Base-by-base conservation (phyloP, 768 basidiomycete species). In the Neoboletus subvelutipes region DNA sequence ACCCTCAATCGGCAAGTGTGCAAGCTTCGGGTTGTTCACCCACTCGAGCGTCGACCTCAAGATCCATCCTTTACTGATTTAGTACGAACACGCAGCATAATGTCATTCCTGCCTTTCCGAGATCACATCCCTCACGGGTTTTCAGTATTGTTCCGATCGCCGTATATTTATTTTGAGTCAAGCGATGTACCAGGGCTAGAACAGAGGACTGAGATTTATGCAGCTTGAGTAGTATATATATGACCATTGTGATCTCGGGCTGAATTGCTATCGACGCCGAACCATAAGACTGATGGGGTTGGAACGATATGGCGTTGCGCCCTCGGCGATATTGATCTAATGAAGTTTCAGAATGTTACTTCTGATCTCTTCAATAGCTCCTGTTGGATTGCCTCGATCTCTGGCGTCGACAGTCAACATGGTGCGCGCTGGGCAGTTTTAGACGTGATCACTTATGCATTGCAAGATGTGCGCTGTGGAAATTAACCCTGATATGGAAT, bases 381-480 rank as follows among this genome's bases (percentile, higher is more conserved):
- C 52, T 22, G 7, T 41, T 55, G 49, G 40, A 55, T 55, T 9
- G 40, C 50, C 26, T 53, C 45, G 34, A 50, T 52, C 20, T 52
- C 41, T 47, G 29, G 18, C 12, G 34, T 47, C 37, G 29, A n/a
- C 40, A 24, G 28, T 55, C 40, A 52, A 37, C 24, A 46, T 26
- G 43, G 39, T 34, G 26, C n/a, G 22, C 4, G 18, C 34, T n/a
- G 22, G 17, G 17, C 15, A 50, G 15, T 37, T 13, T 28, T 20
- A 12, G 18, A 28, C 20, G 36, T 18, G 28, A 36, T 47, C 34
- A 52, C 59, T 53, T 22, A 59, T 46, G 40, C 54, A 59, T 43
- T 17, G 58, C 52, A 50, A 65, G 48, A 53, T 50, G 50, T 36
- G 51, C 18, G 43, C 46, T 55, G 15, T 42, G 43, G 40, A n/a